Evolutionary conservation across 331 rosid species (phyloP), one percentile per base, ranked within the genome.

Genomic region (Prunus yedoensis): DNA sequence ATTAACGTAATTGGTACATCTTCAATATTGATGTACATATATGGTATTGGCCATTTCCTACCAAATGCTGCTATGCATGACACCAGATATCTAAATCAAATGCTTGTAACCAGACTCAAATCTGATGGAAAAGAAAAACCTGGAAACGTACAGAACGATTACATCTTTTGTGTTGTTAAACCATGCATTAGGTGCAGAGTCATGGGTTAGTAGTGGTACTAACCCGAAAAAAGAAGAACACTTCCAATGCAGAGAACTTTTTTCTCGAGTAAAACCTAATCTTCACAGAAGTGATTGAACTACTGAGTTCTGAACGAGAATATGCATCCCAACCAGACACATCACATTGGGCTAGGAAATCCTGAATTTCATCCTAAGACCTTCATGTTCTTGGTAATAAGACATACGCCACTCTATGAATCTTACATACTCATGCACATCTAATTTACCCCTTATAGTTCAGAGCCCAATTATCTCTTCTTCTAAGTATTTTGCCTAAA

Each of bases 1-100:
- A 12, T 17, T 16, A 68, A 57, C 11, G 21, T n/a, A 59, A 54
- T 43, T 57, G 51, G 41, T 71, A 71, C 53, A 15, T 71, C 76
- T 57, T 8, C 4, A 20, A 18, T 68, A 62, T 30, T 23, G 43
- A 68, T 11, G n/a, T 3, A 77, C n/a, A 51, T 43, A 59, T 14
- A 72, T 57, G 68, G 7, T 17, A 54, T 27, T 54, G 60, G 25
- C 23, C 41, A 28, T 58, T 63, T 13, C 57, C 43, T 62, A 14
- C 46, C 45, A 62, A 28, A 62, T 51, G 57, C 57, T 51, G 57
- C 6, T 51, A 51, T 4, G 5, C 10, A 16, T 51, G 57, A 51
- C n/a, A 51, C 57, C 20, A 51, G 57, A 51, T 2, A 14, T 51
- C 57, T 17, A 51, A 51, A 51, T 51, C 57, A 38, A 51, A 51